Conservation (phyloP, 768 basidiomycete genomes). For the Hortiboletus flavorubellus region DNA sequence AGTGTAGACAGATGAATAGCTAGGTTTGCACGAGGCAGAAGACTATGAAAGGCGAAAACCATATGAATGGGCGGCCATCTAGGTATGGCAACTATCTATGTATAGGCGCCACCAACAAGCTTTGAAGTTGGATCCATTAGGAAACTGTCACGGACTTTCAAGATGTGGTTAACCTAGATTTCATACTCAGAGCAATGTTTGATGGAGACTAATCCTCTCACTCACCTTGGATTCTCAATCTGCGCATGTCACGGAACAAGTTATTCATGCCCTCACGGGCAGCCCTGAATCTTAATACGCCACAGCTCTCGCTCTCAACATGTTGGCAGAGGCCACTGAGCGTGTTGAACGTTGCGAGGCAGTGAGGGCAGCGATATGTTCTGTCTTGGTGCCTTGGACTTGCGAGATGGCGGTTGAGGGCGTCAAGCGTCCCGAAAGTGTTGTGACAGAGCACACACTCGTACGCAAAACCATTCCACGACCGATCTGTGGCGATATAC, state of each 20-base stretch:
- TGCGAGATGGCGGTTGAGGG: constrained; percentile 59
- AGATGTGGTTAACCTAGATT: constrained; percentile 16
- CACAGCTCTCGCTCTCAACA: constrained; percentile 61
- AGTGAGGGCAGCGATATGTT: constrained; percentile 57
- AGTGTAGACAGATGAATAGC: constrained; percentile 9
- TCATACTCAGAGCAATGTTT: constrained; percentile 6
- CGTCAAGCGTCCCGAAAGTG: constrained; percentile 36
- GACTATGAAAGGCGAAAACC: constrained; percentile 5
- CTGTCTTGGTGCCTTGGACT: constrained; percentile 57
- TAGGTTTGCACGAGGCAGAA: constrained; percentile 12
- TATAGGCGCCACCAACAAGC: constrained; percentile 16
- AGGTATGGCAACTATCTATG: neutral
- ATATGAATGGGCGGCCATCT: constrained; percentile 25
- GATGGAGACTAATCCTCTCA: neutral
- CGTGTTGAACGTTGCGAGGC: constrained; percentile 42
- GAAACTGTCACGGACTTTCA: constrained; percentile 27
- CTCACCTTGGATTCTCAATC: constrained; percentile 17
- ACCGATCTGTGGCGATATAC: constrained; percentile 33
- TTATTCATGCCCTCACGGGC: constrained; percentile 40
- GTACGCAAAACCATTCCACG: constrained; percentile 44
- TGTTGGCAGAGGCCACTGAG: constrained; percentile 63
- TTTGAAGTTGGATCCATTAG: neutral
- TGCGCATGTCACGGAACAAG: constrained; percentile 22
- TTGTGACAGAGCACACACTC: constrained; percentile 65
- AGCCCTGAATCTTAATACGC: constrained; percentile 44